phyloP scores from a whole-genome alignment of 352 stramenopile species.

The Globisporangium yorkense region DNA sequence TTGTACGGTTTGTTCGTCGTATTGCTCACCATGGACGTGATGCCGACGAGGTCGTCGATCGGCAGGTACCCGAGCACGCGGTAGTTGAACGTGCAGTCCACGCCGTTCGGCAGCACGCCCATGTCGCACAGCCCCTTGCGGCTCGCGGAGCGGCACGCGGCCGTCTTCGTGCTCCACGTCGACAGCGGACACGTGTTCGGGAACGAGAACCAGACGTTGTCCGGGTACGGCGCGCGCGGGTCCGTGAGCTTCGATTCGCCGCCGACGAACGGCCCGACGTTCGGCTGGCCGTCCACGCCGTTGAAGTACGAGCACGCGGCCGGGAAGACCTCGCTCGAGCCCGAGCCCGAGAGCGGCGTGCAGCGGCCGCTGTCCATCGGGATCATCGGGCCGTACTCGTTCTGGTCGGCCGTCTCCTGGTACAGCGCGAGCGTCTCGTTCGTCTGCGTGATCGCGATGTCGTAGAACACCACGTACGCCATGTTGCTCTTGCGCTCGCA shows the following conservation, averaged over 20 bases:
- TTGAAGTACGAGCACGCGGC: conserved; percentile 61
- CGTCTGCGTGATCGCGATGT: conserved; percentile 65
- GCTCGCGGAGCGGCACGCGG: conserved; percentile 34
- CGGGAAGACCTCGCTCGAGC: conserved; percentile 29
- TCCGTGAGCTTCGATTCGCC: conserved; percentile 35
- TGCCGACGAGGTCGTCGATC: conserved; percentile 76
- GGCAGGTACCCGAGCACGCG: conserved; percentile 51
- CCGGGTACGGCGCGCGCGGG: conserved; percentile 52
- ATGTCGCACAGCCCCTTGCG: conserved; percentile 49
- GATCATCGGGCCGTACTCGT: conserved; percentile 61
- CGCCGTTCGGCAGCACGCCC: conserved; percentile 47
- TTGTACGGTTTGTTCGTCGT: conserved; percentile 36
- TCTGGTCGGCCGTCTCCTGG: conserved; percentile 43
- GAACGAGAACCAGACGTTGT: conserved; percentile 77
- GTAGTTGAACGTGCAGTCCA: conserved; percentile 60
- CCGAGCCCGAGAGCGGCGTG: conserved; percentile 27
- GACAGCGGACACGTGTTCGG: conserved; percentile 60
- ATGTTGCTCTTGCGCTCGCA: conserved; percentile 61
- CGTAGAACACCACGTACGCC: conserved; percentile 73
- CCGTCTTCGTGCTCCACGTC: conserved; percentile 40
- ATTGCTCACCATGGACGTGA: conserved; percentile 59
- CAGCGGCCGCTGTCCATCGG: conserved; percentile 63
- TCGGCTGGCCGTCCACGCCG: conserved; percentile 45
- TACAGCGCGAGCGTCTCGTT: conserved; percentile 73
- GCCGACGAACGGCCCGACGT: conserved; percentile 64